Conservation (phyloP, 2,329 filamentous ascomycete genomes). For the Monosporascus ibericus region DNA sequence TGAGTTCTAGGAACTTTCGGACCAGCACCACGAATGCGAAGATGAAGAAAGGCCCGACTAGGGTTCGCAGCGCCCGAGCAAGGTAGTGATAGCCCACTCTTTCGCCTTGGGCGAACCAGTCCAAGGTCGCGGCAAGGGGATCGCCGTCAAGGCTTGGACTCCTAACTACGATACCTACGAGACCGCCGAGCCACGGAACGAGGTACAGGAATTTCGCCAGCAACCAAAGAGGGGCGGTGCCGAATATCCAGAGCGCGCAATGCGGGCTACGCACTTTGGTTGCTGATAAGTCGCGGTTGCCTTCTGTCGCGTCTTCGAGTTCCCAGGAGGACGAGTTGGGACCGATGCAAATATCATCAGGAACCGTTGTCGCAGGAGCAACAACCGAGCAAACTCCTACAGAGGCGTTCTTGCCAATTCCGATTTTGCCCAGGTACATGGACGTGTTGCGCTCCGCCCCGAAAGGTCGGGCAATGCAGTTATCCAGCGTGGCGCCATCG, state of each 20-base stretch:
- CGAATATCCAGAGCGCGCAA: slow-evolving; percentile 35
- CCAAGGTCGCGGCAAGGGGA: slow-evolving; percentile 34
- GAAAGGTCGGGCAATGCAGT: slow-evolving; percentile 45
- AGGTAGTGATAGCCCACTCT: slow-evolving; percentile 45
- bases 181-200: slow-evolving; percentile 37
- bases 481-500: slow-evolving; percentile 40
- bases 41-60: slow-evolving; percentile 37
- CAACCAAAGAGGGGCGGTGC: slow-evolving; percentile 36
- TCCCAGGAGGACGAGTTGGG: slow-evolving; percentile 55
- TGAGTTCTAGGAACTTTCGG: slow-evolving; percentile 32
- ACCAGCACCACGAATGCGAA: slow-evolving; percentile 36
- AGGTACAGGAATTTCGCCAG: slow-evolving; percentile 36
- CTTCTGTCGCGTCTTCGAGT: slow-evolving; percentile 38
- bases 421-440: slow-evolving; percentile 49
- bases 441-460: slow-evolving; percentile 50
- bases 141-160: slow-evolving; percentile 27
- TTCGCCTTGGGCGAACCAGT: slow-evolving; percentile 42
- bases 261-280: slow-evolving; percentile 35
- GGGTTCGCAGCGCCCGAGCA: slow-evolving; percentile 34
- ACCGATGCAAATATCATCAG: slow-evolving; percentile 45
- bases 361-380: slow-evolving; percentile 42
- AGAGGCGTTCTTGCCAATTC: slow-evolving; percentile 39
- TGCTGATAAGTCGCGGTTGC: slow-evolving; percentile 37
- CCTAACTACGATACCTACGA: slow-evolving; percentile 38
- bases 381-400: slow-evolving; percentile 44